Percentiles rank a stretch among this genome's conserved stretches.
Evolutionary conservation across 805 yeast species (phyloP).

Genomic region (Myxozyma udenii): DNA sequence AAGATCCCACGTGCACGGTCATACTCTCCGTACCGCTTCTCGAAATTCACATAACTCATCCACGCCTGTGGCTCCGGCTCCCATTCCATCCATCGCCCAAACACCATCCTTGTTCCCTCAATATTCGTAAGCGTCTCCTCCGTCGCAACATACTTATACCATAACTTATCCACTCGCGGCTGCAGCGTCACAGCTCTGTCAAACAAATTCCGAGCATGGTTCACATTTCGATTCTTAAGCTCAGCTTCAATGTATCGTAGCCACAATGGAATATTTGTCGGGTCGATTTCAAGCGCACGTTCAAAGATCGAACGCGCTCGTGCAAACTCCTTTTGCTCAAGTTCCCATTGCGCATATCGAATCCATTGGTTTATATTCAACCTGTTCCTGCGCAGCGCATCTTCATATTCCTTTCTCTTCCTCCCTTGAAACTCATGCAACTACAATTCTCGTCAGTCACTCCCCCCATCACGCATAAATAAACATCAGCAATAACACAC

Average conservation of each 20-base stretch:
- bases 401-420: conserved; percentile 78
- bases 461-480: not conserved
- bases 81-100: conserved; percentile 79
- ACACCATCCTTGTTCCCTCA: conserved; percentile 59
- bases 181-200: conserved; percentile 71
- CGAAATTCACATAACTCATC: conserved; percentile 71
- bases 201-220: conserved; percentile 83
- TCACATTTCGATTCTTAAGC: conserved; percentile 64
- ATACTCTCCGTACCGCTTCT: conserved; percentile 58
- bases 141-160: conserved; percentile 78
- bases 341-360: conserved; percentile 85
- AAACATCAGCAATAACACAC: not conserved
- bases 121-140: conserved; percentile 75
- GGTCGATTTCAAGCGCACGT: conserved; percentile 75
- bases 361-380: conserved; percentile 85
- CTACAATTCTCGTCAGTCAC: conserved; percentile 9
- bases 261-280: conserved; percentile 80
- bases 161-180: conserved; percentile 79
- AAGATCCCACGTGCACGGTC: conserved; percentile 59
- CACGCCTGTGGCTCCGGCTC: conserved; percentile 65
- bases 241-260: conserved; percentile 76
- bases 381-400: conserved; percentile 80
- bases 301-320: conserved; percentile 87
- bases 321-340: conserved; percentile 69
- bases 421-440: conserved; percentile 68